Conservation (phyloP, 805 yeast species). For the Priceomyces castillae region DNA sequence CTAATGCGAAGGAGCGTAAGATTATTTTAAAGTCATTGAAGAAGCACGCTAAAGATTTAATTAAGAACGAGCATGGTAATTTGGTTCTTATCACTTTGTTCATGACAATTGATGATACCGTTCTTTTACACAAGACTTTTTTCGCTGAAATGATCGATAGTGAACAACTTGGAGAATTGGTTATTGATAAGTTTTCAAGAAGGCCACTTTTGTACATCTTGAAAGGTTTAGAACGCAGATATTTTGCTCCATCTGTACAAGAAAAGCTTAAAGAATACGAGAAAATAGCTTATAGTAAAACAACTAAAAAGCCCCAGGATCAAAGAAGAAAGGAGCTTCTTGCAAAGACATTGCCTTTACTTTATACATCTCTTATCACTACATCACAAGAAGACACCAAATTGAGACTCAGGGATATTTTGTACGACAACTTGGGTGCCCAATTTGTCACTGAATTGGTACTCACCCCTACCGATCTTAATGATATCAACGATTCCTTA, state of each 20-base stretch:
- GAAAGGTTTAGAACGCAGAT: constrained; percentile 75
- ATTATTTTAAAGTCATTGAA: constrained; percentile 67
- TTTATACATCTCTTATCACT: constrained; percentile 51
- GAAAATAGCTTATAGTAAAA: constrained; percentile 51
- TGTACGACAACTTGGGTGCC: constrained; percentile 73
- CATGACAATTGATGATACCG: constrained; percentile 92
- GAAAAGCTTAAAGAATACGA: constrained; percentile 61
- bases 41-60: constrained; percentile 70
- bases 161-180: constrained; percentile 50
- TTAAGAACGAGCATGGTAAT: constrained; percentile 85
- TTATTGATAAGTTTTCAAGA: constrained; percentile 75
- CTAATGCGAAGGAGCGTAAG: constrained; percentile 92
- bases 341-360: constrained; percentile 59
- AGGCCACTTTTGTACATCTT: constrained; percentile 83
- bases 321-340: constrained; percentile 72
- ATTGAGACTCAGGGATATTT: constrained; percentile 45
- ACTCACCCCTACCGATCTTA: constrained; percentile 38
- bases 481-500: constrained; percentile 35
- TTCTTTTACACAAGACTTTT: constrained; percentile 72
- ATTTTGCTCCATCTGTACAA: constrained; percentile 67
- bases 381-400: constrained; percentile 29
- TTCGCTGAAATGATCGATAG: constrained; percentile 50
- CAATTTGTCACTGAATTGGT: constrained; percentile 80
- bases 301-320: constrained; percentile 82
- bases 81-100: constrained; percentile 72